These are phyloP conservation scores for Heliamphora pulchella DNA, from an alignment of 179 eudicot genomes.

Conservation along the genomic window DNA sequence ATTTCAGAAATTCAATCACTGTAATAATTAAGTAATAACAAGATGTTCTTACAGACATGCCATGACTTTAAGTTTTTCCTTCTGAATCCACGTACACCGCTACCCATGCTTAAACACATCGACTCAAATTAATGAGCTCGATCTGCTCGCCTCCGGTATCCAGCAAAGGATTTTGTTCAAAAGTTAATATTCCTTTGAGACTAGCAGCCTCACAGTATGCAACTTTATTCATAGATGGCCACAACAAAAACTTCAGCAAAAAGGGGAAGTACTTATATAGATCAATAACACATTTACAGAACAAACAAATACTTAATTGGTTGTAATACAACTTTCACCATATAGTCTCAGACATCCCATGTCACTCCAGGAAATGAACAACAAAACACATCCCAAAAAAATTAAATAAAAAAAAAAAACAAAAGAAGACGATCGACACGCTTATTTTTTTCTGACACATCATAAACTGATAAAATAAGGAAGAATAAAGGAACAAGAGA, in stretches of 20 bases:
- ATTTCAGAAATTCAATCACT: no score
- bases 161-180: background rate
- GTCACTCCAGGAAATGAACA: background rate
- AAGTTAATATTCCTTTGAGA: background rate
- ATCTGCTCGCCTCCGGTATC: no score
- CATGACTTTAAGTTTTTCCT: no score
- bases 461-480: slow-evolving; percentile 1
- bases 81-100: no score
- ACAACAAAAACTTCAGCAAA: background rate
- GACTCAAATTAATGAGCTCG: no score
- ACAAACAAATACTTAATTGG: background rate
- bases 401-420: background rate
- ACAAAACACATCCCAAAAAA: background rate
- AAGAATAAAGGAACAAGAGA: background rate
- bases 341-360: slow-evolving; percentile 11
- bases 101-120: no score
- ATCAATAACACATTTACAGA: slow-evolving; percentile 2
- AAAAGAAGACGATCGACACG: background rate
- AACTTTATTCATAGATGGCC: background rate
- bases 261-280: background rate
- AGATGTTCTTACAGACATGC: no score
- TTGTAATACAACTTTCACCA: slow-evolving; percentile 7
- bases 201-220: background rate
- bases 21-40: no score
- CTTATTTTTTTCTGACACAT: background rate